Percentiles rank a stretch among this genome's conserved stretches.
These are phyloP conservation scores for Agarophyton chilense DNA, from an alignment of 23 red algal species.

Conservation along the genomic window DNA sequence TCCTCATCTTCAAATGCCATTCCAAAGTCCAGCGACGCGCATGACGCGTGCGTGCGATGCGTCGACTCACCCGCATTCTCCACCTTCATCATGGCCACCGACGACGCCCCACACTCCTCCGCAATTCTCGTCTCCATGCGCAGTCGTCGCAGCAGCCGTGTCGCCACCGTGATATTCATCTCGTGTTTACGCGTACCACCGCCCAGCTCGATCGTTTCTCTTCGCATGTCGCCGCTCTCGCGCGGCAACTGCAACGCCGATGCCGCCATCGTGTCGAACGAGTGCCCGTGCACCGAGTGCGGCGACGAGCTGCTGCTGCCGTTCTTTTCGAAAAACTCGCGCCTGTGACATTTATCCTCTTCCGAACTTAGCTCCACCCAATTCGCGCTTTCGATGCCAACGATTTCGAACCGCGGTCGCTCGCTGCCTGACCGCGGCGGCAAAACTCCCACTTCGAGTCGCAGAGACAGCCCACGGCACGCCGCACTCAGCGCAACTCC, in stretches of 20 bases:
- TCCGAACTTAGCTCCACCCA: slow-evolving; percentile 45
- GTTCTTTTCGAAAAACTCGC: background rate
- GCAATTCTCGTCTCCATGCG: slow-evolving; percentile 7
- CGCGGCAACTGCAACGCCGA: background rate
- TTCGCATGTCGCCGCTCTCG: background rate
- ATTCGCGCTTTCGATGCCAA: background rate
- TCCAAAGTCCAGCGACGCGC: slow-evolving; percentile 25
- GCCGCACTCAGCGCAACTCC: slow-evolving; percentile 25
- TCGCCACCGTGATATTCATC: slow-evolving; percentile 19
- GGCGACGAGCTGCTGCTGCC: background rate
- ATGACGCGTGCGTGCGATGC: background rate
- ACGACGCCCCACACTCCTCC: background rate
- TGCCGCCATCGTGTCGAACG: background rate
- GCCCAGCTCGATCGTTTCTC: slow-evolving; percentile 33
- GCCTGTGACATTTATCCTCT: slow-evolving; percentile 10
- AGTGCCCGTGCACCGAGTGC: background rate
- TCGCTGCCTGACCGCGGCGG: slow-evolving; percentile 7
- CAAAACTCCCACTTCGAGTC: slow-evolving; percentile 8
- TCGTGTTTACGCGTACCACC: slow-evolving; percentile 24
- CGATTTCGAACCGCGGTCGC: slow-evolving; percentile 40
- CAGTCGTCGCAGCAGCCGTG: slow-evolving; percentile 18
- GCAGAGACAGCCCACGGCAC: slow-evolving; percentile 35
- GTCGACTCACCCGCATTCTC: background rate
- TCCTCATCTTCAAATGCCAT: slow-evolving; percentile 11
- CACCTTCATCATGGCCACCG: slow-evolving; percentile 8